These are phyloP conservation scores for Gossypium rotundifolium DNA, from an alignment of 345 rosid species.

Conservation along the genomic window DNA sequence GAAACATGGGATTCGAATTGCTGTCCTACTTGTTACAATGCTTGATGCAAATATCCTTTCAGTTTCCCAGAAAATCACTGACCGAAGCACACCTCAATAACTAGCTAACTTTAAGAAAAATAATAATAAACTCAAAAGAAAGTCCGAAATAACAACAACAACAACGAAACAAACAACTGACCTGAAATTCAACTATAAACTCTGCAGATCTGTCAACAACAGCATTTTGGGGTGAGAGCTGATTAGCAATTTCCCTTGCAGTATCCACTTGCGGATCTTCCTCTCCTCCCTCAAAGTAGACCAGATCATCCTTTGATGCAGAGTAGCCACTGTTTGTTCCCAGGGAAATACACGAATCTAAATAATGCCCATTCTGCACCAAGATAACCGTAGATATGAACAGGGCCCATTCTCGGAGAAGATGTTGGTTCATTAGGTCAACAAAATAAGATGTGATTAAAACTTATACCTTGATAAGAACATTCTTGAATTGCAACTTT, in stretches of 20 bases:
- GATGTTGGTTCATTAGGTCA: background rate
- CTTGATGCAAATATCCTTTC: background rate
- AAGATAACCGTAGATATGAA: slow-evolving; percentile 12
- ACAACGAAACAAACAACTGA: background rate
- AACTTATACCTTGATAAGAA: slow-evolving; percentile 60
- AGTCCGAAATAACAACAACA: background rate
- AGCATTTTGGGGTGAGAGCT: slow-evolving; percentile 34
- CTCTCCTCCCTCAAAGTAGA: slow-evolving; percentile 49
- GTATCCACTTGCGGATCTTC: slow-evolving; percentile 28
- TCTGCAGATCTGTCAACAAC: slow-evolving; percentile 47
- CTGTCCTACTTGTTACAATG: background rate
- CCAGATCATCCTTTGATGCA: slow-evolving; percentile 59
- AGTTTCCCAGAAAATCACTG: background rate
- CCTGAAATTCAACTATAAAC: slow-evolving; percentile 81
- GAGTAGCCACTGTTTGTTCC: slow-evolving; percentile 79
- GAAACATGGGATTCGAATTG: background rate
- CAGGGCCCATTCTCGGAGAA: slow-evolving; percentile 1
- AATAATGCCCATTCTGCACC: slow-evolving; percentile 67
- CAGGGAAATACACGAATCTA: slow-evolving; percentile 85
- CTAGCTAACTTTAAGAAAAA: background rate
- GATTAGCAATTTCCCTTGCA: slow-evolving; percentile 33
- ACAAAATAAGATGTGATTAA: background rate
- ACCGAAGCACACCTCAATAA: background rate
- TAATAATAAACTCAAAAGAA: background rate
- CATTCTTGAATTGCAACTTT: slow-evolving; percentile 76